Evolutionary conservation across 148 eudicot genomes (phyloP), one percentile per base, ranked within the genome.

Genomic region (Rhododendron griersonianum): DNA sequence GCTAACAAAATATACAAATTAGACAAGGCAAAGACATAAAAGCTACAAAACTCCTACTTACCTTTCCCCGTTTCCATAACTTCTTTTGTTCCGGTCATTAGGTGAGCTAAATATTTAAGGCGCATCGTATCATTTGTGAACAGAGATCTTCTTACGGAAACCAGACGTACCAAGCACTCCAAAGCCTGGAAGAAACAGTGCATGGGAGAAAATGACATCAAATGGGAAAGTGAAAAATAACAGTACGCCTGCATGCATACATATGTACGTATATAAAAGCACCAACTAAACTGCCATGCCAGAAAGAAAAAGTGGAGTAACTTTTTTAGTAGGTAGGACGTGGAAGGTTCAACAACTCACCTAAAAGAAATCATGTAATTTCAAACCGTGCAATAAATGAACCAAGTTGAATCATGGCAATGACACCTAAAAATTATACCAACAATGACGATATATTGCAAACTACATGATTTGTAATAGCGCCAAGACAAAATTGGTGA

Each of bases 1-100:
- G 30, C 37, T 25, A 23, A 71, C 53, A 33, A 25, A 75, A 57
- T 44, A n/a, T 57, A 55, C 33, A 44, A 30, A 33, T 25, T 15
- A 18, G 10, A 45, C 7, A 10, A 65, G 30, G 35, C 47, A 80
- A 55, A 53, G 16, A 15, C 6, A 71, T 21, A 67, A 14, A 45
- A 51, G 35, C 45, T 41, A 78, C 44, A 41, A 41, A 76, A 77
- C 57, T 73, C 71, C 41, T 28, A 6, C 77, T 69, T 87, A 97
- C 99, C 99, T 94, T 88, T 91, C 87, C 98, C 99, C 18, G 94
- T 94, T 88, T 93, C 92, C 87, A 97, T 61, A 83, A 97, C 91
- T 83, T 97, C 95, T 87, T 91, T 94, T 8, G 98, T 93, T 82
- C 98, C 99, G 80, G 91, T 83, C 95, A 97, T 91, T 76, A 95